Base-by-base conservation (phyloP, 2,329 filamentous ascomycete species). In the Talaromyces amestolkiae region DNA sequence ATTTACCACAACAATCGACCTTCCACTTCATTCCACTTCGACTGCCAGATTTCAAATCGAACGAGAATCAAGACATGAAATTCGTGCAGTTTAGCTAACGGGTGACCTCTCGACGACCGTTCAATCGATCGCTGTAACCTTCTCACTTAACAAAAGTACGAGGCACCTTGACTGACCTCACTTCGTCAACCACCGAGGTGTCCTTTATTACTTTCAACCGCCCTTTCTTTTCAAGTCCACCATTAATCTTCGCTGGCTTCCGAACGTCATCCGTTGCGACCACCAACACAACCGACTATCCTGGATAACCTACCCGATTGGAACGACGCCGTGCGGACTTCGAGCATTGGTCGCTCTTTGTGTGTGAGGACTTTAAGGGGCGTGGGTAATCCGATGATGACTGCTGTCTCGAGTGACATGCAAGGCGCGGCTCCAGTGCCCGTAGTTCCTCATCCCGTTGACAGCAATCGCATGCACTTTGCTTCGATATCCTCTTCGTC, bases 401-500 rank as follows among this genome's bases (percentile, higher is more conserved):
- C 76, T 68, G 70, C 74, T 68, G 72, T 74, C 64, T 65, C 67
- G 68, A 72, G 72, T 68, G 75, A 75, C 33, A 70, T 77, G 71
- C 75, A 75, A 71, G 74, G 73, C 69, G 75, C 77, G 65, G 74
- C 71, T 63, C 77, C 78, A 60, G 75, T 79, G 66, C 74, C 75
- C 53, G 75, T 76, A 63, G 70, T 79, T 68, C 77, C 78, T 64
- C 74, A 78, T 61, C 77, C 78, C 10, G 77, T 75, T 70, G 75
- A 78, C 68, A 71, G 71, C 71, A 73, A 72, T 70, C 75, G 74
- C 72, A 73, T 75, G 68, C 76, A 78, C 67, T 78, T 76, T 70
- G 75, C 77, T 53, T 78, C 77, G 27, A 69, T 78, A 22, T 79
- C 78, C 15, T 84, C 82, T 27, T 80, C 80, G 27, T 77, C 78